Percentiles rank a stretch among this genome's conserved stretches.
phyloP scores from a whole-genome alignment of 2,329 filamentous ascomycete genomes.

The Didymella pomorum region DNA sequence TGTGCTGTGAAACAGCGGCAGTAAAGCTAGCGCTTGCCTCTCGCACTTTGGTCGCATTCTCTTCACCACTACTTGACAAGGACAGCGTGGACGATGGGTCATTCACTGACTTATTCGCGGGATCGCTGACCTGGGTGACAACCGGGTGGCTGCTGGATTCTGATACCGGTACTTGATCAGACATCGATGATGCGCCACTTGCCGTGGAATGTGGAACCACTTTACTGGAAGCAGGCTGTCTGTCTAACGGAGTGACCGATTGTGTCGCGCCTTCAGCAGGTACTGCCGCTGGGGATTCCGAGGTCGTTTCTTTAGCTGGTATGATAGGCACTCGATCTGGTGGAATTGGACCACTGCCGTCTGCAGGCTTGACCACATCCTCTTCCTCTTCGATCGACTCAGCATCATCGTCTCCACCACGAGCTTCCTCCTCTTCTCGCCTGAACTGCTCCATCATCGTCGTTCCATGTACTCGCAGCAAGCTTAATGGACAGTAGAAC shows the following conservation, averaged over 20 bases:
- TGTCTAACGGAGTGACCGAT: constrained; percentile 3
- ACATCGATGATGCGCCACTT: background rate
- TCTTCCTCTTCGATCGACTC: constrained; percentile 60
- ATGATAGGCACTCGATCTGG: constrained; percentile 32
- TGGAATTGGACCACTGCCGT: constrained; percentile 34
- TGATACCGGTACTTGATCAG: background rate
- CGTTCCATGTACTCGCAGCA: constrained; percentile 90
- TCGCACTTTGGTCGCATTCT: background rate
- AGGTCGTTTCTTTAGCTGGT: constrained; percentile 21
- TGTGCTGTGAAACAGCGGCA: constrained; percentile 7
- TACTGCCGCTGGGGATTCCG: background rate
- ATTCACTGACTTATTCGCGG: background rate
- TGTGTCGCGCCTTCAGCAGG: constrained; percentile 6
- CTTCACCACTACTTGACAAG: background rate
- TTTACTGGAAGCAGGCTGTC: background rate
- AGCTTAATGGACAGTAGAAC: constrained; percentile 92
- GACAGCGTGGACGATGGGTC: background rate
- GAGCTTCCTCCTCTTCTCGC: constrained; percentile 77
- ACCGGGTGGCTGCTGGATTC: constrained; percentile 1
- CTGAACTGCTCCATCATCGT: constrained; percentile 95
- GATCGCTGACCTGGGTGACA: background rate
- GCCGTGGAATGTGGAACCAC: background rate
- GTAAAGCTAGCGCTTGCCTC: background rate
- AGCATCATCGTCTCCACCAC: constrained; percentile 68
- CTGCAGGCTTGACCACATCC: constrained; percentile 50